Evolutionary conservation across 768 basidiomycete genomes (phyloP).

Genomic region (Strobilomyces dryophilus): DNA sequence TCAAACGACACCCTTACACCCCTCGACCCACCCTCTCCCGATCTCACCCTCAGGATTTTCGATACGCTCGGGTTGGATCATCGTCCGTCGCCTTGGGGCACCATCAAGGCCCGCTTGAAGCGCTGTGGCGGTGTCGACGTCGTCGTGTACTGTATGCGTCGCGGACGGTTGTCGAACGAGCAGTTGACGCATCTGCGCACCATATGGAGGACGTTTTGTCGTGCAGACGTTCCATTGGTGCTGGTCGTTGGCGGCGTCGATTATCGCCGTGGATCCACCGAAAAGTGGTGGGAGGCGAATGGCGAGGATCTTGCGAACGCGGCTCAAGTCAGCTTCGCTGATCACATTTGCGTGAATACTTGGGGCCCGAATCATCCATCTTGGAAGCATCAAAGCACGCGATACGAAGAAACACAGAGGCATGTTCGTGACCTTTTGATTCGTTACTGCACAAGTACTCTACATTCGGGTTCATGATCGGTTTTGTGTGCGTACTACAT

Average conservation of each 20-base stretch:
- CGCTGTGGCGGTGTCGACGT: slow-evolving; percentile 19
- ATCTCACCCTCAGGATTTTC: slow-evolving; percentile 8
- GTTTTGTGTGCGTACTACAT: not conserved
- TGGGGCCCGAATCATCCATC: slow-evolving; percentile 15
- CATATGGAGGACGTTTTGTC: slow-evolving; percentile 21
- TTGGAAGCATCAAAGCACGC: slow-evolving; percentile 13
- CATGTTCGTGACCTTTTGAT: slow-evolving; percentile 12
- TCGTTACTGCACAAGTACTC: slow-evolving; percentile 4
- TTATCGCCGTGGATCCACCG: slow-evolving; percentile 14
- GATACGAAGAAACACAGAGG: slow-evolving; percentile 17
- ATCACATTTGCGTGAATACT: slow-evolving; percentile 16
- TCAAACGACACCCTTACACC: not conserved
- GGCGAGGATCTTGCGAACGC: slow-evolving; percentile 1
- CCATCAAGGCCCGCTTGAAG: slow-evolving; percentile 12
- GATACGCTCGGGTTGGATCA: slow-evolving; percentile 22
- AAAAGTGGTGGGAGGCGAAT: slow-evolving; percentile 20
- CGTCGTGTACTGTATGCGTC: slow-evolving; percentile 36
- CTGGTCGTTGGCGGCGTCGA: slow-evolving; percentile 15
- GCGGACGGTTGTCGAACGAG: slow-evolving; percentile 31
- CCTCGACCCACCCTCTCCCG: not conserved
- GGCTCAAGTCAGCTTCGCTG: slow-evolving; percentile 14
- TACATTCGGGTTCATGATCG: slow-evolving; percentile 4
- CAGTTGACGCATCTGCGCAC: slow-evolving; percentile 30
- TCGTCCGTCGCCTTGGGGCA: slow-evolving; percentile 10
- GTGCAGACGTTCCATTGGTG: slow-evolving; percentile 11